phyloP scores from a whole-genome alignment of 148 eudicot species.

The Camellia lanceoleosa region DNA sequence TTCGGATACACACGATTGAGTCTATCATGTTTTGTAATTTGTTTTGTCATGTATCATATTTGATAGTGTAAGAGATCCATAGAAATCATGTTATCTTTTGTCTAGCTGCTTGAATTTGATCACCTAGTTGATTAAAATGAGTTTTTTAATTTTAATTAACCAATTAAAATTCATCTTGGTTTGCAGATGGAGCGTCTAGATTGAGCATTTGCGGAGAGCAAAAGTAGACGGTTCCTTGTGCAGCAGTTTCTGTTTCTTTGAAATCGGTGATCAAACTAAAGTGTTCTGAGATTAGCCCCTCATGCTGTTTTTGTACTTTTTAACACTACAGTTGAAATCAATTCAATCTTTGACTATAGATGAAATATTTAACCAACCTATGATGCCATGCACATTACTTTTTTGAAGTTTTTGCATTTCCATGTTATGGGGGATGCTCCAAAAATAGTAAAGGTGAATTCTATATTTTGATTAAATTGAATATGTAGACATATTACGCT shows the following conservation, averaged over 20 bases:
- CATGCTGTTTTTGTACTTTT: neutral
- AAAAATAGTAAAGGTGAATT: neutral
- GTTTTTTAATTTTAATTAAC: neutral
- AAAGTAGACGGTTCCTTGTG: neutral
- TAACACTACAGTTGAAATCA: neutral
- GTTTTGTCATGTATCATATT: too few relatives aligned
- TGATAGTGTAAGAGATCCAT: too few relatives aligned
- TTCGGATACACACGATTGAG: too few relatives aligned
- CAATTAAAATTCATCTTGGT: neutral
- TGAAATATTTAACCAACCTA: neutral
- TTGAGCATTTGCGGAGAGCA: constrained; percentile 29
- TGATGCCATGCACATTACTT: neutral
- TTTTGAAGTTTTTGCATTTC: neutral
- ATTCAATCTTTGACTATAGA: neutral
- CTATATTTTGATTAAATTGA: neutral
- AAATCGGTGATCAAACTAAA: neutral
- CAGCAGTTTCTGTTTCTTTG: neutral
- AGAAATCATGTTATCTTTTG: neutral
- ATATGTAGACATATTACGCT: neutral
- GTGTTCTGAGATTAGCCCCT: neutral
- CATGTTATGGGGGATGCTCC: neutral
- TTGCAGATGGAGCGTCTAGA: constrained; percentile 78
- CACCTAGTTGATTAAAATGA: neutral
- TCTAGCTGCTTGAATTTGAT: neutral
- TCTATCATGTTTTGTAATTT: too few relatives aligned